phyloP scores from a whole-genome alignment of 805 yeast species.

The Cyberlindnera galapagoensis region DNA sequence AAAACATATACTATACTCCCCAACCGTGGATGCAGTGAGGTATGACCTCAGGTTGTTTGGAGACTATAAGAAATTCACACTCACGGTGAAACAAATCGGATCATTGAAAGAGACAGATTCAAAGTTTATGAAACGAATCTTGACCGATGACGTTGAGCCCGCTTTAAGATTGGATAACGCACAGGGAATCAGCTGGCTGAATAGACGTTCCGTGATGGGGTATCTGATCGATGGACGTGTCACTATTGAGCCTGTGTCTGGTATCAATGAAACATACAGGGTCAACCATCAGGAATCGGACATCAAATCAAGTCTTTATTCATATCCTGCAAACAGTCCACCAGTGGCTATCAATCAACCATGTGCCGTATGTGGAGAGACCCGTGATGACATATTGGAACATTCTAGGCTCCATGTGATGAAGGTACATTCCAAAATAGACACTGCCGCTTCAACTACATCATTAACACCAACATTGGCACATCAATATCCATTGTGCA shows the following conservation, averaged over 20 bases:
- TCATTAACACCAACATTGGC: constrained; percentile 25
- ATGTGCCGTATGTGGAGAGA: constrained; percentile 83
- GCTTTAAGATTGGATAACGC: constrained; percentile 57
- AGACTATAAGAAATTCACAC: constrained; percentile 33
- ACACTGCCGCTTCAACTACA: constrained; percentile 10
- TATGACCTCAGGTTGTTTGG: constrained; percentile 33
- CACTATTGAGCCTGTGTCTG: constrained; percentile 79
- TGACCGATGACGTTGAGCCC: constrained; percentile 78
- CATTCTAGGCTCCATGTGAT: constrained; percentile 74
- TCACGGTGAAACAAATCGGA: constrained; percentile 27
- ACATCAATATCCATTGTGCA: constrained; percentile 64
- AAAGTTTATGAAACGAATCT: constrained; percentile 54
- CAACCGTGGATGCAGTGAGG: constrained; percentile 34
- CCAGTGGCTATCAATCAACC: constrained; percentile 73
- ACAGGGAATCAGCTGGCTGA: constrained; percentile 57
- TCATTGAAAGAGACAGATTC: constrained; percentile 33
- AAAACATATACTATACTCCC: constrained; percentile 31
- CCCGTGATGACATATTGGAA: constrained; percentile 59
- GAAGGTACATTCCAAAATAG: constrained; percentile 34
- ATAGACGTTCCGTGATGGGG: constrained; percentile 52
- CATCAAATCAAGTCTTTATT: constrained; percentile 31
- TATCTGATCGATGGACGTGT: constrained; percentile 76
- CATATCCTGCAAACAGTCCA: constrained; percentile 41
- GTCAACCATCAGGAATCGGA: constrained; percentile 23
- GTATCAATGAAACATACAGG: constrained; percentile 70